A percentile compares a stretch with the other conserved stretches of the same genome.
Conservation (phyloP, 345 rosid genomes). For the Moricandia arvensis region DNA sequence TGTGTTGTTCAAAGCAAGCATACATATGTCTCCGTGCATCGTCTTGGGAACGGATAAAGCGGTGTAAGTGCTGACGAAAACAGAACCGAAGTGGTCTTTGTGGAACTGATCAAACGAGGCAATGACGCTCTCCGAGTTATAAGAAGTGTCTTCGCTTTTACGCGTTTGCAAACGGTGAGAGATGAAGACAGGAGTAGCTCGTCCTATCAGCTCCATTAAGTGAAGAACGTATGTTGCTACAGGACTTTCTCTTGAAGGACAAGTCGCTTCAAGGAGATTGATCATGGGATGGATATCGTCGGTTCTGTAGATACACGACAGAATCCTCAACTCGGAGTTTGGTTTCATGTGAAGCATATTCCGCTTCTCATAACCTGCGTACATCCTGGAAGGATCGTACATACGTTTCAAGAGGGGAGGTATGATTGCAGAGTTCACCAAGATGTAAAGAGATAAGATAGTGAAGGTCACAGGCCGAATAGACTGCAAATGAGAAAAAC, state of each 20-base stretch:
- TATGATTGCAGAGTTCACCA: slow-evolving; percentile 31
- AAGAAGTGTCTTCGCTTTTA: slow-evolving; percentile 11
- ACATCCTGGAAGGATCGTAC: slow-evolving; percentile 47
- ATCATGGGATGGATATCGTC: slow-evolving; percentile 38
- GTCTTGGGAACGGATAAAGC: slow-evolving; percentile 35
- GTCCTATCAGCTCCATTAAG: slow-evolving; percentile 37
- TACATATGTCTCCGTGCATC: slow-evolving; percentile 49
- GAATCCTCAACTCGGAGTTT: slow-evolving; percentile 39
- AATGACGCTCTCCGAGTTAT: slow-evolving; percentile 26
- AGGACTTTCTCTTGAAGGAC: slow-evolving; percentile 23
- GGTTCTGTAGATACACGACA: slow-evolving; percentile 49
- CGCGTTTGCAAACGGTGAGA: slow-evolving; percentile 34
- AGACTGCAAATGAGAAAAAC: slow-evolving; percentile 15
- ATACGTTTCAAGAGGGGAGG: slow-evolving; percentile 32
- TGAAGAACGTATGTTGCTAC: slow-evolving; percentile 30
- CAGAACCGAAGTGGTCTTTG: slow-evolving; percentile 25
- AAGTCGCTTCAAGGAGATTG: slow-evolving; percentile 39
- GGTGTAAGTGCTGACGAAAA: slow-evolving; percentile 33
- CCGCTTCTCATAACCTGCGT: slow-evolving; percentile 49
- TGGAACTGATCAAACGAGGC: slow-evolving; percentile 32
- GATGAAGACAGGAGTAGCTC: slow-evolving; percentile 29
- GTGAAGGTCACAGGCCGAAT: slow-evolving; percentile 27
- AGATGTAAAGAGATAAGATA: slow-evolving; percentile 24
- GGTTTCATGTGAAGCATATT: slow-evolving; percentile 39
- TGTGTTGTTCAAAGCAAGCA: slow-evolving; percentile 41